Evolutionary conservation across 148 eudicot genomes (phyloP), one percentile per base, ranked within the genome.

Genomic region (Rhododendron henanense): DNA sequence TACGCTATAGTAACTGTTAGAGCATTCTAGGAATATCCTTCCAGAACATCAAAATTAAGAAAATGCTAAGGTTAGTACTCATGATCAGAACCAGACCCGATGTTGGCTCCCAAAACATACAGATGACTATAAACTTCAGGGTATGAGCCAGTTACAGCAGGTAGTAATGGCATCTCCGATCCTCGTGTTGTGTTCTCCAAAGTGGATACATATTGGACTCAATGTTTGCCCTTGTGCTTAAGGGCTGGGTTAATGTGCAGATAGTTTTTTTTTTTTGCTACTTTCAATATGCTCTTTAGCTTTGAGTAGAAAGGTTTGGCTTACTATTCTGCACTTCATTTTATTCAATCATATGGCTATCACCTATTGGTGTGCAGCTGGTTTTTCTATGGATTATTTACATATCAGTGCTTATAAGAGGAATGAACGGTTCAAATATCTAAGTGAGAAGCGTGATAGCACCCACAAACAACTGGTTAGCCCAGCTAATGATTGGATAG

Each of bases 201-300:
- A 87, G 73, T 15, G 87, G 88, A 21, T 63, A 55, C 51, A 79
- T 87, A 39, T 41, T 53, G 28, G 85, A 67, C 80, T 76, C 76
- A 61, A 89, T 88, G 3, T 92, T 87, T 84, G 87, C 91, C 15
- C 85, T 1, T 89, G 75, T 61, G 86, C 90, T 48, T 63, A 69
- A 18, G 47, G 61, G 21, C 77, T 90, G 92, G 93, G 61, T 91
- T 19, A 61, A 83, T 78, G 91, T 89, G 18, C 88, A 83, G 59
- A 37, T 19, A 4, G 33, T 13, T 45, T 79, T 59, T 55, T 37
- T 51, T 41, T 39, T 41, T 39, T 35, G 33, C 33, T 65, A 65
- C 33, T n/a, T 25, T n/a, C 33, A 25, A 33, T 67, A 10, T 67
- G 74, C 4, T 67, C 74, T 25, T 67, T 7, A 61, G 10, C 25